Percentiles rank a stretch among this genome's conserved stretches.
Conservation (phyloP, 441 rosid genomes). For the Corymbia citriodora region DNA sequence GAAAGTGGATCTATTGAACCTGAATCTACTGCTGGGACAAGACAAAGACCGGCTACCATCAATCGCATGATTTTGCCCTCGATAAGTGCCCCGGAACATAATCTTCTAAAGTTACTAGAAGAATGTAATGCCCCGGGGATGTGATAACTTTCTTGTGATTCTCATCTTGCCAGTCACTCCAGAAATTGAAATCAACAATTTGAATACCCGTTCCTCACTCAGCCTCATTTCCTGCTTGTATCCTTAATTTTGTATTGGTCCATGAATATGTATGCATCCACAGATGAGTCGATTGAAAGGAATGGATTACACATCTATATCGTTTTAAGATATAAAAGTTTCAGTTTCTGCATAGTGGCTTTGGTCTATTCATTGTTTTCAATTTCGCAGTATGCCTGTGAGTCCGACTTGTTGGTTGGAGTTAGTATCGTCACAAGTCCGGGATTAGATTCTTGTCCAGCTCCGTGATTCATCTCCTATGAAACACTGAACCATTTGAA, state of each 20-base stretch:
- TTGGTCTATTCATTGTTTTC: neutral
- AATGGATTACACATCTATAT: neutral
- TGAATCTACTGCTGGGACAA: slow-evolving; percentile 20
- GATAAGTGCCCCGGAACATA: slow-evolving; percentile 84
- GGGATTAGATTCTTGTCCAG: neutral
- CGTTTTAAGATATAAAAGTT: neutral
- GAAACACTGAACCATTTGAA: neutral
- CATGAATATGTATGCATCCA: neutral
- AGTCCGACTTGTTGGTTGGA: neutral
- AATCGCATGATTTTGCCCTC: slow-evolving; percentile 75
- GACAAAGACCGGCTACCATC: slow-evolving; percentile 29
- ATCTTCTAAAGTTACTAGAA: slow-evolving; percentile 71
- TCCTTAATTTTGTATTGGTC: neutral
- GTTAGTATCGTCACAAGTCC: neutral
- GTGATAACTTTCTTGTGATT: slow-evolving; percentile 17
- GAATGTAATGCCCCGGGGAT: slow-evolving; percentile 65
- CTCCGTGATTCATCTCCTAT: neutral
- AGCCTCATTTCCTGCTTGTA: neutral
- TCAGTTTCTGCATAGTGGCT: neutral
- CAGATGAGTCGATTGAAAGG: neutral
- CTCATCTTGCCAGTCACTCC: neutral
- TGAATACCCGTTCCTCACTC: neutral
- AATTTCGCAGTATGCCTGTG: neutral
- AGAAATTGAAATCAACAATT: slow-evolving; percentile 1
- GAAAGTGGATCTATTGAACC: slow-evolving; percentile 49